phyloP scores from a whole-genome alignment of 1,284 basidiomycete species.

The Meira miltonrushii region DNA sequence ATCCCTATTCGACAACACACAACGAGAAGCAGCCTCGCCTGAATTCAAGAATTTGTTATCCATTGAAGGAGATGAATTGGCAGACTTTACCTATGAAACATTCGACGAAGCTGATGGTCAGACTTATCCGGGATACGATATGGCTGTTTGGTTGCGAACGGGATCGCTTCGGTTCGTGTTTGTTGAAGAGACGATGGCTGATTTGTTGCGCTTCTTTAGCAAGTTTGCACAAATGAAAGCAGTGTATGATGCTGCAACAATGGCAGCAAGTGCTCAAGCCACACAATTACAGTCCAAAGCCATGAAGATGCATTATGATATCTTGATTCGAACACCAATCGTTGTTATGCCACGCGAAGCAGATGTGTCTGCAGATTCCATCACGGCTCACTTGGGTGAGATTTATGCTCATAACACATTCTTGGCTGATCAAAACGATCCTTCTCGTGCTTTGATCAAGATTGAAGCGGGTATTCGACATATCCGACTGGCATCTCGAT shows the following conservation, averaged over 20 bases:
- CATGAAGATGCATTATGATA: constrained; percentile 79
- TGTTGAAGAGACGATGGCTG: constrained; percentile 77
- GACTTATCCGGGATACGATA: constrained; percentile 76
- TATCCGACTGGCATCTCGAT: constrained; percentile 63
- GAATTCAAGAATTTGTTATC: constrained; percentile 80
- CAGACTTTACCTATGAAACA: constrained; percentile 91
- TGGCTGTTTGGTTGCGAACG: constrained; percentile 75
- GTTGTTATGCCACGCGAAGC: constrained; percentile 69
- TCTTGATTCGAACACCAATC: constrained; percentile 88
- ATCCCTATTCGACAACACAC: constrained; percentile 71
- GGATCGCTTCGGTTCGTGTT: constrained; percentile 88
- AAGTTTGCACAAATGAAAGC: constrained; percentile 74
- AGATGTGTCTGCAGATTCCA: constrained; percentile 66
- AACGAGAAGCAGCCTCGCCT: constrained; percentile 58
- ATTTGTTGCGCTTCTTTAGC: constrained; percentile 75
- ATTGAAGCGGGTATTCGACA: constrained; percentile 77
- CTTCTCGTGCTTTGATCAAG: constrained; percentile 50
- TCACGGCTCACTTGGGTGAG: constrained; percentile 82
- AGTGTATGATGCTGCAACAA: constrained; percentile 89
- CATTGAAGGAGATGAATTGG: constrained; percentile 91
- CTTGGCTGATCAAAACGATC: constrained; percentile 55
- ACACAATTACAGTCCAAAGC: constrained; percentile 60
- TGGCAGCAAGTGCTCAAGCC: constrained; percentile 84
- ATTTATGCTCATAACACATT: constrained; percentile 78
- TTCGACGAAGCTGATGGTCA: constrained; percentile 63